Conservation (phyloP, 1,284 basidiomycete genomes). For the Marasmius tenuissimus region DNA sequence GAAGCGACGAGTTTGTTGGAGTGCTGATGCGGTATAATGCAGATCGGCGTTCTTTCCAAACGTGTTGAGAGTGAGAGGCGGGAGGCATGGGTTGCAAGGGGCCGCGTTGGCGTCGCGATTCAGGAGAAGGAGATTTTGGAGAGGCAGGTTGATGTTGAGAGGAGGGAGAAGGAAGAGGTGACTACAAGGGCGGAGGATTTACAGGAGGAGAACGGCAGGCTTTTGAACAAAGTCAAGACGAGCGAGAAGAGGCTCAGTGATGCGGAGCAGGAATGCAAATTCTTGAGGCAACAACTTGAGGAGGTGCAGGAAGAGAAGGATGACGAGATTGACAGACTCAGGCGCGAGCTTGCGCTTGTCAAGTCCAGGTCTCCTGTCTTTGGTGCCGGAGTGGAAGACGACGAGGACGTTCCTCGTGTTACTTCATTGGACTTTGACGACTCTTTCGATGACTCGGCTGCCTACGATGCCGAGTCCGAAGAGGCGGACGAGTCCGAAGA, state of each 20-base stretch:
- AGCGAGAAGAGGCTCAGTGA: conserved; percentile 14
- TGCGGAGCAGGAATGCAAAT: not conserved
- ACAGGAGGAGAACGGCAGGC: conserved; percentile 17
- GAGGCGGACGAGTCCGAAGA: conserved; percentile 38
- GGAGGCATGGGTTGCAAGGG: conserved; percentile 75
- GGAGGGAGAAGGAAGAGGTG: conserved; percentile 28
- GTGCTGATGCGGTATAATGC: conserved; percentile 18
- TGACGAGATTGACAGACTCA: not conserved
- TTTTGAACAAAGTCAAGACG: conserved; percentile 22
- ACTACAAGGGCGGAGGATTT: conserved; percentile 36
- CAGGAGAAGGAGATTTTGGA: conserved; percentile 59
- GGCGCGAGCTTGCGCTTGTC: not conserved
- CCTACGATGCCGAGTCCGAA: conserved; percentile 31
- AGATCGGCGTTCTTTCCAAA: conserved; percentile 53
- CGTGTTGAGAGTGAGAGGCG: conserved; percentile 69
- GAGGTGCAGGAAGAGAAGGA: not conserved
- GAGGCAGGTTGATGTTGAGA: conserved; percentile 37
- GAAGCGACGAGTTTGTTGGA: not conserved
- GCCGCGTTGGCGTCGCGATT: conserved; percentile 61
- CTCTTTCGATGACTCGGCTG: conserved; percentile 4
- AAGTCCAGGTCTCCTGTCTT: not conserved
- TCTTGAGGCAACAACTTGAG: not conserved
- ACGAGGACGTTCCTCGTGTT: not conserved
- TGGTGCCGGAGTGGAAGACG: not conserved
- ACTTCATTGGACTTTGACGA: conserved; percentile 26